phyloP scores from a whole-genome alignment of 208 protist genomes.

The Naegleria fowleri region DNA sequence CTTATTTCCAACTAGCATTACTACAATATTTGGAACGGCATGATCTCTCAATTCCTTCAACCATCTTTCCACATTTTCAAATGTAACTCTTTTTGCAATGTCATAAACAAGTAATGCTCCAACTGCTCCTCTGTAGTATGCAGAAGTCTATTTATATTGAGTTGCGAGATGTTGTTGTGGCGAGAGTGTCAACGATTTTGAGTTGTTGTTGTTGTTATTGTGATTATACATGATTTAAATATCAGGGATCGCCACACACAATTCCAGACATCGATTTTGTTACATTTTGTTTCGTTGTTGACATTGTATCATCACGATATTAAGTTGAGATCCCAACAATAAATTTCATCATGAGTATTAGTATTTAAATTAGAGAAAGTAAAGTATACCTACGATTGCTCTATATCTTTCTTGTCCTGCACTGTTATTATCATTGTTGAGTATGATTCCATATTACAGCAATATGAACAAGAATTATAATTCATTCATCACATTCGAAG shows the following conservation, averaged over 20 bases:
- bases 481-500: no score
- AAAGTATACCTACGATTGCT: not conserved
- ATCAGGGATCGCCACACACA: not conserved
- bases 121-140: slow-evolving; percentile 94
- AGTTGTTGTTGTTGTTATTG: not conserved
- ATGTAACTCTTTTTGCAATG: slow-evolving; percentile 92
- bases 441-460: no score
- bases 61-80: slow-evolving; percentile 94
- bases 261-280: not conserved
- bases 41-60: slow-evolving; percentile 95
- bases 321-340: no score
- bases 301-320: no score
- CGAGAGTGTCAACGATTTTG: not conserved
- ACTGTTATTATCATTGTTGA: not conserved
- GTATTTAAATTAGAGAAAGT: not conserved
- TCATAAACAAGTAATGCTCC: slow-evolving; percentile 98
- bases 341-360: no score
- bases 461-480: no score
- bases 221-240: not conserved
- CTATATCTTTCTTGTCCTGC: slow-evolving; percentile 15
- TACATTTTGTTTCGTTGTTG: no score
- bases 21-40: slow-evolving; percentile 88
- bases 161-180: not conserved
- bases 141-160: slow-evolving; percentile 56
- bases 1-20: slow-evolving; percentile 99